Percentiles rank a stretch among this genome's conserved stretches.
Conservation (phyloP, 2,329 filamentous ascomycete species). For the Exophiala aquamarina region DNA sequence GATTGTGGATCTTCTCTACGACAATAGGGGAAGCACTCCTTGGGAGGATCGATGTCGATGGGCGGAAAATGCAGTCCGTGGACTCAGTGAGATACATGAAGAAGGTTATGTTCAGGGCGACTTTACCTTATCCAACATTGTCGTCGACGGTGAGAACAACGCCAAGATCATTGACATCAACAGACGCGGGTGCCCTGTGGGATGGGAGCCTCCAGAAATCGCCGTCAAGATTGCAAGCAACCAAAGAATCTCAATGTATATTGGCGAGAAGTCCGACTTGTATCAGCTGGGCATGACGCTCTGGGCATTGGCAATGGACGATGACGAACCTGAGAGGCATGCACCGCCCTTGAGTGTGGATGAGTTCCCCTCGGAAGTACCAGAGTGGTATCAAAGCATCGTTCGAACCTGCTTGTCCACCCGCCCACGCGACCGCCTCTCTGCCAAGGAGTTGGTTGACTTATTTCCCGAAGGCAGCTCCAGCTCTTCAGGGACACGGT, state of each 20-base stretch:
- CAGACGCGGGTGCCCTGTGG: conserved; percentile 90
- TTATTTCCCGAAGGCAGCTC: conserved; percentile 58
- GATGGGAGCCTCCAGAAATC: conserved; percentile 95
- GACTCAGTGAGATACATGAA: conserved; percentile 90
- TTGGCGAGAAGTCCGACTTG: conserved; percentile 94
- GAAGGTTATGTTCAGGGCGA: conserved; percentile 96
- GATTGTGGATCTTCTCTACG: conserved; percentile 87
- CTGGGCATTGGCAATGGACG: conserved; percentile 83
- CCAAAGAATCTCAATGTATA: conserved; percentile 93
- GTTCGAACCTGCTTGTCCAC: conserved; percentile 75
- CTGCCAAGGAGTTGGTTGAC: conserved; percentile 69
- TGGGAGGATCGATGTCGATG: conserved; percentile 80
- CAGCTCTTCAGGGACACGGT: conserved; percentile 2
- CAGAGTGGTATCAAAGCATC: conserved; percentile 74
- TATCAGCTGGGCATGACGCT: conserved; percentile 97
- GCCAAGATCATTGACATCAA: conserved; percentile 99
- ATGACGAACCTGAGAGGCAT: conserved; percentile 85
- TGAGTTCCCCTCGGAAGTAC: conserved; percentile 61
- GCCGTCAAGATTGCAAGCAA: conserved; percentile 80
- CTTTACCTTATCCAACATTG: conserved; percentile 95
- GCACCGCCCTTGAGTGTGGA: conserved; percentile 66
- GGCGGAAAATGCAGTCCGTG: conserved; percentile 87
- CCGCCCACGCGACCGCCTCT: conserved; percentile 68
- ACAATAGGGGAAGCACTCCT: conserved; percentile 60
- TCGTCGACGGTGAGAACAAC: conserved; percentile 79